Conservation (phyloP, 1,139 yeast species). For the Arxiozyma heterogenica region DNA sequence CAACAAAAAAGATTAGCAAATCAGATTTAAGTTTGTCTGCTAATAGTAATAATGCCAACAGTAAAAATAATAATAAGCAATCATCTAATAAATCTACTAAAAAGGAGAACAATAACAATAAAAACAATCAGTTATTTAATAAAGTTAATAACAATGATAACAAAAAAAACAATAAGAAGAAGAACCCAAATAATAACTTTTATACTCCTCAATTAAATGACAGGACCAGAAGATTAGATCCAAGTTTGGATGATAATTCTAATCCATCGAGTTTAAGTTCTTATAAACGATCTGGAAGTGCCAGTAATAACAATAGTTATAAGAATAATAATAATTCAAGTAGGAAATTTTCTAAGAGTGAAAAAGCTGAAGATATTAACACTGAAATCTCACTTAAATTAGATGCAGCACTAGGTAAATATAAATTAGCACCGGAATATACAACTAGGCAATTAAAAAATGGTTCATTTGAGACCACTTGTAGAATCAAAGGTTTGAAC, state of each 20-base stretch:
- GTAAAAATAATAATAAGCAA: background rate
- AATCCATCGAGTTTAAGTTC: background rate
- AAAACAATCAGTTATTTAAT: background rate
- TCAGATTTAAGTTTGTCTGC: background rate
- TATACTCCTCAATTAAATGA: background rate
- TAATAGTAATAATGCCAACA: background rate
- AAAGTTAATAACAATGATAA: background rate
- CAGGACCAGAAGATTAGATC: background rate
- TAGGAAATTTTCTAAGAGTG: background rate
- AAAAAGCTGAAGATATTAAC: conserved; percentile 3
- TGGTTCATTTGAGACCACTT: conserved; percentile 7
- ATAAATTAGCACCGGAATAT: conserved; percentile 10
- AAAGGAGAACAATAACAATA: conserved; percentile 2
- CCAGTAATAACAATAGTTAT: background rate
- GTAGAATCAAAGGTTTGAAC: conserved; percentile 8
- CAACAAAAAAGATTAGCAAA: background rate
- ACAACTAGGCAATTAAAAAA: background rate
- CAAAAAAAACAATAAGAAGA: background rate
- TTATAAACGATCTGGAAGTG: background rate
- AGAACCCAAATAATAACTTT: too few species aligned
- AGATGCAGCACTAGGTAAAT: conserved; percentile 8
- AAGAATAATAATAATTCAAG: background rate
- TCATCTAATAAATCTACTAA: background rate
- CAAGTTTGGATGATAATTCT: conserved; percentile 1
- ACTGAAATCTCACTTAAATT: conserved; percentile 5